These are phyloP conservation scores for Voacanga thouarsii DNA, from an alignment of 257 asterid genomes.

Conservation along the genomic window DNA sequence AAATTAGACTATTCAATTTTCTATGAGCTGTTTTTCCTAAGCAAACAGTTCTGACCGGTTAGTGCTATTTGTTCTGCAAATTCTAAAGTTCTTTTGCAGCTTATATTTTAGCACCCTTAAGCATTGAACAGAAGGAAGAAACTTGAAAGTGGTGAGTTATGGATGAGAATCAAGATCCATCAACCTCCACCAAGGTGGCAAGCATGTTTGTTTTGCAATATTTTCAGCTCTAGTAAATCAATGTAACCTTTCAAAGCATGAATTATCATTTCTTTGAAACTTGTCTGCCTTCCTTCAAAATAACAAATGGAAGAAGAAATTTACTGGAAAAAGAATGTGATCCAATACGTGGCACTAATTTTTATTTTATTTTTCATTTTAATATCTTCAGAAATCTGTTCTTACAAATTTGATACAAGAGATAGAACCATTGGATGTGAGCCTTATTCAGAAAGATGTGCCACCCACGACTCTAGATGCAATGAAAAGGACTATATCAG, in stretches of 20 bases:
- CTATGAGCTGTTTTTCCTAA: not conserved
- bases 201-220: not conserved
- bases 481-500: slow-evolving; percentile 92
- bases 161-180: not conserved
- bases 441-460: slow-evolving; percentile 86
- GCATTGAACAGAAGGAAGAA: not conserved
- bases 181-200: not conserved
- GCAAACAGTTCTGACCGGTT: not conserved
- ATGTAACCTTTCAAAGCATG: not conserved
- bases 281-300: not conserved
- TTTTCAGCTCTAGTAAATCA: not conserved
- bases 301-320: not conserved
- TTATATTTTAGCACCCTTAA: not conserved
- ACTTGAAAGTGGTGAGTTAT: not conserved
- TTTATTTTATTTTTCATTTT: not conserved
- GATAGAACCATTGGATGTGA: slow-evolving; percentile 91
- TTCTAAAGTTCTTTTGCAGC: not conserved
- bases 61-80: not conserved
- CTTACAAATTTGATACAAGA: slow-evolving; percentile 69
- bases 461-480: slow-evolving; percentile 82
- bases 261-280: not conserved
- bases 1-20: not conserved
- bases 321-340: not conserved
- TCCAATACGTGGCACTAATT: not conserved
- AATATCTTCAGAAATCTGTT: slow-evolving; percentile 48